phyloP scores from a whole-genome alignment of 2,329 filamentous ascomycete genomes.

The Davidsoniella virescens region DNA sequence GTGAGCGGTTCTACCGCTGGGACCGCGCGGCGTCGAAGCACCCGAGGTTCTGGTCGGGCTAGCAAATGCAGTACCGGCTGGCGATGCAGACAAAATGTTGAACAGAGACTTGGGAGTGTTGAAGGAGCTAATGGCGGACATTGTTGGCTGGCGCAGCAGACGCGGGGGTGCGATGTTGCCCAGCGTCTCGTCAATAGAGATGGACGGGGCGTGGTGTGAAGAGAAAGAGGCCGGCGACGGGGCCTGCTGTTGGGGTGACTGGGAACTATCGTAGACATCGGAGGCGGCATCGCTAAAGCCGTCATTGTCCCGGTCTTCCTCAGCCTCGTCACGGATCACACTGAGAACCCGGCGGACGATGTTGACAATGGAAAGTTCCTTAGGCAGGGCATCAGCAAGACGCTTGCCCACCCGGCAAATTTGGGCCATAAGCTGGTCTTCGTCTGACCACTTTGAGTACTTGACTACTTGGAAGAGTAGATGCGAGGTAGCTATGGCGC shows the following conservation, averaged over 20 bases:
- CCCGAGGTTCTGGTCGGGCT: constrained; percentile 34
- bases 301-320: constrained; percentile 55
- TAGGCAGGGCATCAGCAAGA: constrained; percentile 68
- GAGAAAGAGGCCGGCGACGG: constrained; percentile 20
- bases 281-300: constrained; percentile 36
- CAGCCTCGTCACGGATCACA: constrained; percentile 79
- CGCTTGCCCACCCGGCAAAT: constrained; percentile 64
- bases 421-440: constrained; percentile 61
- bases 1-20: constrained; percentile 18
- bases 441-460: constrained; percentile 60
- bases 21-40: constrained; percentile 32
- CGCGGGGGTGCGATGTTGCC: constrained; percentile 11
- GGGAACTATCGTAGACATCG: constrained; percentile 26
- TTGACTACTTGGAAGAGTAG: constrained; percentile 77
- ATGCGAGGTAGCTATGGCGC: constrained; percentile 79
- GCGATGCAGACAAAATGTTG: constrained; percentile 44
- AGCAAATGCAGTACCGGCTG: constrained; percentile 46
- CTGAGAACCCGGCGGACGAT: constrained; percentile 81
- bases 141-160: constrained; percentile 20
- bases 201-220: constrained; percentile 13
- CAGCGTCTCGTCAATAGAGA: constrained; percentile 14
- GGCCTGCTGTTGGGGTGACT: constrained; percentile 17
- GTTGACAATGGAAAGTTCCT: constrained; percentile 85
- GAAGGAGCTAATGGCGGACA: constrained; percentile 47
- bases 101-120: constrained; percentile 65